phyloP scores from a whole-genome alignment of 1,284 basidiomycete genomes.

The Ustilago tritici region DNA sequence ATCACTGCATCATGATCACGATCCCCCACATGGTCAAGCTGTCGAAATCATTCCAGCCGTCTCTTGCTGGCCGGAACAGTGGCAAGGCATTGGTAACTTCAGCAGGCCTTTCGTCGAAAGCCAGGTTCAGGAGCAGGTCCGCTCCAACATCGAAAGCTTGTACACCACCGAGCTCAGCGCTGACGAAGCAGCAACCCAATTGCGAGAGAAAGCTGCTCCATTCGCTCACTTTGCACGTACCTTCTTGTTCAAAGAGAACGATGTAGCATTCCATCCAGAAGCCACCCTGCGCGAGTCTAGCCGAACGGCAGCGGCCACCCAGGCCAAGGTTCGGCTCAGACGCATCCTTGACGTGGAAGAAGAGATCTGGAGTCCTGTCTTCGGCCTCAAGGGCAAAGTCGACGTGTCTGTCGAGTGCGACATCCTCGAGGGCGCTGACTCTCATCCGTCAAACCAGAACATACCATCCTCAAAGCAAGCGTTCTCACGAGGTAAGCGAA shows the following conservation, averaged over 20 bases:
- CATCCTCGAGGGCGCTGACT: constrained; percentile 56
- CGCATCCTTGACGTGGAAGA: constrained; percentile 82
- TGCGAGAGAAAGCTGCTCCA: constrained; percentile 49
- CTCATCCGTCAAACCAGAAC: background rate
- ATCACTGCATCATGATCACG: background rate
- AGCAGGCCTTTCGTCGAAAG: constrained; percentile 48
- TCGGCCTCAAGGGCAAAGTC: constrained; percentile 94
- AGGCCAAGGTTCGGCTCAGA: constrained; percentile 36
- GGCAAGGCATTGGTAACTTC: constrained; percentile 63
- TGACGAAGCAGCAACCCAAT: constrained; percentile 26
- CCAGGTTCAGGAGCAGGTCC: constrained; percentile 55
- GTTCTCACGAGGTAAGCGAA: constrained; percentile 18
- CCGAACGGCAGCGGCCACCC: constrained; percentile 3
- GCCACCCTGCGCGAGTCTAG: constrained; percentile 36
- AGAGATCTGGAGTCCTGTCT: constrained; percentile 95
- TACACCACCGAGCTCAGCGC: constrained; percentile 51
- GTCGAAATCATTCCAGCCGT: background rate
- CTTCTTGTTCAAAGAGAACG: constrained; percentile 48
- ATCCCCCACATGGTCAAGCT: background rate
- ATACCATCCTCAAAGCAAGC: constrained; percentile 11
- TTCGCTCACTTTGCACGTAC: constrained; percentile 59
- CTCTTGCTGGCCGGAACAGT: constrained; percentile 49
- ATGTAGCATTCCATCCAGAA: constrained; percentile 34
- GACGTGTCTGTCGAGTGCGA: constrained; percentile 83
- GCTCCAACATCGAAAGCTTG: constrained; percentile 50